A percentile compares a stretch with the other conserved stretches of the same genome.
These are phyloP conservation scores for Hypoxylon rubiginosum DNA, from an alignment of 2,329 filamentous ascomycete genomes.

Conservation along the genomic window DNA sequence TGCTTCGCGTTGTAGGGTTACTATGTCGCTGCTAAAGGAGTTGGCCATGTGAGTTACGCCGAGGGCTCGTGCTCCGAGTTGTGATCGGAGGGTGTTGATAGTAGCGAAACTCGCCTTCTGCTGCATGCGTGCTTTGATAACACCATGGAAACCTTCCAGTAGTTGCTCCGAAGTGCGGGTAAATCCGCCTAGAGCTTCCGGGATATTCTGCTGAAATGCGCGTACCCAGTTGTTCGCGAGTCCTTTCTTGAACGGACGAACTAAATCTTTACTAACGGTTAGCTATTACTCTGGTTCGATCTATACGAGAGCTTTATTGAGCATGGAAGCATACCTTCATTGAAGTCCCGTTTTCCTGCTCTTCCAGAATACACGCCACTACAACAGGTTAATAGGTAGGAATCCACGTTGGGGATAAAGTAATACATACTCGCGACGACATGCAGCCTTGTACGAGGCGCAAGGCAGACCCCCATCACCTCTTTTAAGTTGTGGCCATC, in stretches of 20 bases:
- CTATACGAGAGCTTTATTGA: neutral
- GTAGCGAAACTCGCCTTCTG: slow-evolving; percentile 7
- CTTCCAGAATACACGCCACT: slow-evolving; percentile 37
- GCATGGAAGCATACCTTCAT: slow-evolving; percentile 32
- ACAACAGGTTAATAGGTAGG: slow-evolving; percentile 6
- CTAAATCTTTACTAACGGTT: slow-evolving; percentile 27
- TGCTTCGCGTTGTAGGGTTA: slow-evolving; percentile 26
- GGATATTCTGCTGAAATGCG: slow-evolving; percentile 33
- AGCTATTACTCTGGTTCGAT: no score
- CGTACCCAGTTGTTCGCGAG: slow-evolving; percentile 31
- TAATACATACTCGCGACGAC: slow-evolving; percentile 36
- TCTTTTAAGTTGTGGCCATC: slow-evolving; percentile 25
- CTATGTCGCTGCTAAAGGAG: slow-evolving; percentile 12
- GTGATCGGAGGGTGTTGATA: slow-evolving; percentile 25
- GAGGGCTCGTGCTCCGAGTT: slow-evolving; percentile 17
- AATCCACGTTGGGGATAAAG: no score
- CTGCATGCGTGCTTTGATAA: slow-evolving; percentile 17
- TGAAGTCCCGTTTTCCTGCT: slow-evolving; percentile 33
- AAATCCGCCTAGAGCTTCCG: slow-evolving; percentile 23
- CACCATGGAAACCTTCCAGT: slow-evolving; percentile 19
- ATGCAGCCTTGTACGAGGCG: slow-evolving; percentile 30
- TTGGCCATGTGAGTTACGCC: slow-evolving; percentile 13
- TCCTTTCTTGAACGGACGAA: slow-evolving; percentile 21
- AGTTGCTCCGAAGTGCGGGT: neutral
- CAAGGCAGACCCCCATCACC: slow-evolving; percentile 30